Conservation (phyloP, 2,329 filamentous ascomycete species). For the Ophiocordyceps camponoti-rufipedis region DNA sequence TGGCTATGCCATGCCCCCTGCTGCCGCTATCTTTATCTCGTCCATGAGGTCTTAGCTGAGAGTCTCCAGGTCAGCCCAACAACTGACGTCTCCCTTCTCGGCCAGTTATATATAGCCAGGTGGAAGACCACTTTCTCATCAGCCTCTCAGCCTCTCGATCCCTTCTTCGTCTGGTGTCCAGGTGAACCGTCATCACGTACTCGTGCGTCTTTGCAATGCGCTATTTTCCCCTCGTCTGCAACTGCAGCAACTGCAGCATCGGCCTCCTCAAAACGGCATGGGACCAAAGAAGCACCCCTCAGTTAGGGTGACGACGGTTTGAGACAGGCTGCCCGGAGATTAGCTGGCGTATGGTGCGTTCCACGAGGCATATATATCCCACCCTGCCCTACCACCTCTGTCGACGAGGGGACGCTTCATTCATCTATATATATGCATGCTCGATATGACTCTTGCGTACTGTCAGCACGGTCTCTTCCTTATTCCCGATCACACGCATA, state of each 20-base stretch:
- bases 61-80: too few species aligned
- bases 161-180: neutral
- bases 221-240: neutral
- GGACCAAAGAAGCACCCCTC: neutral
- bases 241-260: neutral
- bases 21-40: too few species aligned
- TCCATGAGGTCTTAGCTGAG: too few species aligned
- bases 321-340: neutral
- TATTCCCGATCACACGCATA: neutral
- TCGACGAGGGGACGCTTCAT: neutral
- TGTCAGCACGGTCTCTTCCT: too few species aligned
- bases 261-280: neutral
- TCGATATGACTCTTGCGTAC: neutral
- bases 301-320: neutral
- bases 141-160: neutral
- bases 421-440: neutral
- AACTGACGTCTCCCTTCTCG: neutral
- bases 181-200: neutral
- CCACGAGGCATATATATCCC: neutral
- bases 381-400: too few species aligned
- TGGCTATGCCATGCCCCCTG: too few species aligned
- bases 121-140: too few species aligned
- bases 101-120: neutral
- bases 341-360: neutral
- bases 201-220: neutral